Percentiles rank a stretch among this genome's conserved stretches.
Evolutionary conservation across 2,329 filamentous ascomycete genomes (phyloP).

Genomic region (Apiospora kogelbergensis): DNA sequence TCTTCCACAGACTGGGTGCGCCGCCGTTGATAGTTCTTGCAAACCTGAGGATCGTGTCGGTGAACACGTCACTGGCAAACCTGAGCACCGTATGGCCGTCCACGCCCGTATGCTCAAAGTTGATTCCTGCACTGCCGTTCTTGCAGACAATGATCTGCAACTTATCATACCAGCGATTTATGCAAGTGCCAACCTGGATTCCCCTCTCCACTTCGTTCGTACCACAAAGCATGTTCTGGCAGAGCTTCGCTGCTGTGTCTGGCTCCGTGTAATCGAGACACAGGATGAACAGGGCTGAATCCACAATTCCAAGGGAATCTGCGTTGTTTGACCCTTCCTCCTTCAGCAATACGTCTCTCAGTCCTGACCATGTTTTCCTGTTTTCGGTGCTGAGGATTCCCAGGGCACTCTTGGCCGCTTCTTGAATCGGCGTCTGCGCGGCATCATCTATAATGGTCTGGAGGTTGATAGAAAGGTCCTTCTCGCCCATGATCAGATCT

Average conservation of each 20-base stretch:
- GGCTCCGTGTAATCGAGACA: conserved; percentile 94
- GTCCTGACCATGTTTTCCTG: conserved; percentile 89
- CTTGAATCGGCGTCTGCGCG: conserved; percentile 82
- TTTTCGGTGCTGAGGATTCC: conserved; percentile 96
- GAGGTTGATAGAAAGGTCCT: conserved; percentile 86
- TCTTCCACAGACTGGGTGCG: conserved; percentile 89
- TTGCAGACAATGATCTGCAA: conserved; percentile 98
- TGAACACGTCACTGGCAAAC: conserved; percentile 95
- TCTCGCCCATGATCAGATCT: conserved; percentile 96
- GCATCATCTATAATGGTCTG: conserved; percentile 93
- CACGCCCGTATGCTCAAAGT: conserved; percentile 97
- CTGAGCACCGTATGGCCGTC: conserved; percentile 96
- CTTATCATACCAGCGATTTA: conserved; percentile 99
- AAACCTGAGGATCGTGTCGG: conserved; percentile 94
- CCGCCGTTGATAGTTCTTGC: conserved; percentile 93
- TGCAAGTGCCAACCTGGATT: conserved; percentile 95
- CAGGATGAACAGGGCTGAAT: conserved; percentile 88
- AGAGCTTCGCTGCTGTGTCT: conserved; percentile 76
- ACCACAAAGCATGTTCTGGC: conserved; percentile 97
- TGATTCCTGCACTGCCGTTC: conserved; percentile 97
- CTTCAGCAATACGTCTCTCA: conserved; percentile 82
- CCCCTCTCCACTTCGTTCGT: conserved; percentile 89
- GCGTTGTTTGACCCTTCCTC: conserved; percentile 92
- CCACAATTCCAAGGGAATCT: conserved; percentile 92
- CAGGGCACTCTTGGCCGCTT: conserved; percentile 91